These are phyloP conservation scores for Neurospora africana DNA, from an alignment of 495 filamentous ascomycete species.

Conservation along the genomic window DNA sequence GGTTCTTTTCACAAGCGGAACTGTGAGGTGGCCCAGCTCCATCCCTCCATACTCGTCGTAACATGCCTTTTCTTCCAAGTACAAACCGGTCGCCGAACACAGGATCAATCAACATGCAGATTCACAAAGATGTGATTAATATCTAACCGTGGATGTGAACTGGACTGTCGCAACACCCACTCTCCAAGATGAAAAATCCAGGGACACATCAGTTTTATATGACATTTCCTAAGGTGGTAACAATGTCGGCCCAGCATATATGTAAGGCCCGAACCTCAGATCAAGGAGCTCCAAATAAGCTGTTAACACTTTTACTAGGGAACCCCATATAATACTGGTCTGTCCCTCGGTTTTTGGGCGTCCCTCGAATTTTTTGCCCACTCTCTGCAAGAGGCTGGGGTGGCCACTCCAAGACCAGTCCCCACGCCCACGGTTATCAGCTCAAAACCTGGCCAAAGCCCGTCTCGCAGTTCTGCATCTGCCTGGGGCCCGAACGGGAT, in stretches of 20 bases:
- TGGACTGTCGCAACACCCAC: not conserved
- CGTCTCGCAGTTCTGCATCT: not conserved
- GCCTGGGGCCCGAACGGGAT: not conserved
- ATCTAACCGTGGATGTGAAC: not conserved
- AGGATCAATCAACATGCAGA: not conserved
- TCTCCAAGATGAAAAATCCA: no score
- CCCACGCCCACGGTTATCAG: not conserved
- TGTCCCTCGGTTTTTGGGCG: not conserved
- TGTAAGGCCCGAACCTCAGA: not conserved
- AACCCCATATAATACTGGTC: not conserved
- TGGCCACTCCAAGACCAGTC: not conserved
- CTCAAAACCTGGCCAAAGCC: not conserved
- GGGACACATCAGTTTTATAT: not conserved
- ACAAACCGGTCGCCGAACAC: not conserved
- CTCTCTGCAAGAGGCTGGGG: not conserved
- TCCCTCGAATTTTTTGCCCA: not conserved
- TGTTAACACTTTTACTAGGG: not conserved
- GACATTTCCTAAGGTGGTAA: not conserved
- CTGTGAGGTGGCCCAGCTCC: not conserved
- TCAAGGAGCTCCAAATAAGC: not conserved
- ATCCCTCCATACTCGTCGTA: not conserved
- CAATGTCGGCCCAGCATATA: not conserved
- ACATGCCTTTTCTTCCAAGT: not conserved
- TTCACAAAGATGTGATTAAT: not conserved
- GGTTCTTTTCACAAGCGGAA: not conserved